Evolutionary conservation across 208 protist species (phyloP).

Genomic region (Trypanosoma scelopori): DNA sequence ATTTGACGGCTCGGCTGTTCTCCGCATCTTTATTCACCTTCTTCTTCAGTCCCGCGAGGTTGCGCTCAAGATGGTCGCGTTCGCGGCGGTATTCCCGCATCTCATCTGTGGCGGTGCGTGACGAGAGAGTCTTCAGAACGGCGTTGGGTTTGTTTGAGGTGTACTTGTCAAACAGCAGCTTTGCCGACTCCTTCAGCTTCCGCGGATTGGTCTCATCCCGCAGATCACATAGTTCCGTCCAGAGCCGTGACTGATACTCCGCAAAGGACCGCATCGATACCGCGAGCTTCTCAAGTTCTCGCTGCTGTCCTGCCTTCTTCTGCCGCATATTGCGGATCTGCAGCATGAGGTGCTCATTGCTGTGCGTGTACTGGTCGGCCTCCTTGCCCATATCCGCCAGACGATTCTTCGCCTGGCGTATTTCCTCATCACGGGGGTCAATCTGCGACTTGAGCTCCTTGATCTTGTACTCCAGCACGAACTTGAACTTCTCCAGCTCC

Average conservation of each 20-base stretch:
- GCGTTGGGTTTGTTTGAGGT: constrained; percentile 47
- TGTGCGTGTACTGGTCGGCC: constrained; percentile 92
- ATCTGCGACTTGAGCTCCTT: constrained; percentile 98
- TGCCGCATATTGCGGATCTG: constrained; percentile 92
- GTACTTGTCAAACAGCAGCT: constrained; percentile 92
- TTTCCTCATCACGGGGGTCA: constrained; percentile 96
- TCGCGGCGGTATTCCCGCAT: constrained; percentile 95
- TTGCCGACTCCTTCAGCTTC: constrained; percentile 91
- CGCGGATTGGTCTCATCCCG: constrained; percentile 57
- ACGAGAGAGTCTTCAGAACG: constrained; percentile 42
- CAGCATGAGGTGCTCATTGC: constrained; percentile 91
- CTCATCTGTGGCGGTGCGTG: constrained; percentile 86
- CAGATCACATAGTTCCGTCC: constrained; percentile 85
- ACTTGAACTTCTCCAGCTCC: constrained; percentile 99
- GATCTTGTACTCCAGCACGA: constrained; percentile 99
- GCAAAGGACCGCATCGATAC: constrained; percentile 72
- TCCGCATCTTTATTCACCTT: constrained; percentile 95
- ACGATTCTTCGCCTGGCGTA: constrained; percentile 91
- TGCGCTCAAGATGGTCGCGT: constrained; percentile 94
- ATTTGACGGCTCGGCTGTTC: constrained; percentile 87
- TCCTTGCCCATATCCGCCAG: constrained; percentile 95
- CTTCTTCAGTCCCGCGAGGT: constrained; percentile 91
- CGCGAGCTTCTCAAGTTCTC: constrained; percentile 84
- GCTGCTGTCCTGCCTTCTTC: constrained; percentile 93
- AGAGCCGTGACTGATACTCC: constrained; percentile 85